Percentiles rank a stretch among this genome's conserved stretches.
phyloP scores from a whole-genome alignment of 1,139 yeast genomes.

The Scheffersomyces illinoinensis region DNA sequence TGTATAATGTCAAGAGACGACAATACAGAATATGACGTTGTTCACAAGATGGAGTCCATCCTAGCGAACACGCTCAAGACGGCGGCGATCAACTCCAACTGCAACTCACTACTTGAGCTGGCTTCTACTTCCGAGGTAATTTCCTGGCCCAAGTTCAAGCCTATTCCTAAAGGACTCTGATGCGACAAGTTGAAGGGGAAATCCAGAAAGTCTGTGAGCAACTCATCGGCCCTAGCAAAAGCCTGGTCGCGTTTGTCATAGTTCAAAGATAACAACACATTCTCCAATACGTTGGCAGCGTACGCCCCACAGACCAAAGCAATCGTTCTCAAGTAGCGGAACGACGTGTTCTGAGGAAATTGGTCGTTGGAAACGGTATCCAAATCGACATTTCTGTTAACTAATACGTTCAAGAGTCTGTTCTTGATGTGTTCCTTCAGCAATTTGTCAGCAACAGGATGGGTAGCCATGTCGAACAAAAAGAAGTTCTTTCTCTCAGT shows the following conservation, averaged over 20 bases:
- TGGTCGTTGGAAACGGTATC: conserved; percentile 52
- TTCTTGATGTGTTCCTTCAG: conserved; percentile 79
- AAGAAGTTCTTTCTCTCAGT: conserved; percentile 95
- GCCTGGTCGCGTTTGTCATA: conserved; percentile 94
- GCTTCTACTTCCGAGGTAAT: conserved; percentile 68
- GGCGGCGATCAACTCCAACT: conserved; percentile 88
- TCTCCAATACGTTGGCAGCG: conserved; percentile 95
- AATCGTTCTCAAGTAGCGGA: conserved; percentile 73
- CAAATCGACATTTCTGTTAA: conserved; percentile 65
- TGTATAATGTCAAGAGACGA: conserved; percentile 17
- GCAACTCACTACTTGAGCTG: conserved; percentile 57
- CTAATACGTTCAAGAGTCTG: conserved; percentile 69
- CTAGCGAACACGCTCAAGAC: conserved; percentile 64
- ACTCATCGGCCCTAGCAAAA: conserved; percentile 88
- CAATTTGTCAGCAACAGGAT: conserved; percentile 85
- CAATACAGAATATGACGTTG: conserved; percentile 6
- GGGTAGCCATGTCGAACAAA: conserved; percentile 97
- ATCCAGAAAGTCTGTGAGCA: conserved; percentile 78
- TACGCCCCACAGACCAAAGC: conserved; percentile 86
- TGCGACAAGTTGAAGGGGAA: conserved; percentile 71
- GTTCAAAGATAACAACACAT: conserved; percentile 73
- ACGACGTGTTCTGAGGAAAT: conserved; percentile 71
- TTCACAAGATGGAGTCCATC: conserved; percentile 53
- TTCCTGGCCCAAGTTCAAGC: conserved; percentile 72
- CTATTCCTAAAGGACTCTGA: conserved; percentile 67